Conservation (phyloP, 805 yeast genomes). For the Zygosaccharomyces pseudorouxii region DNA sequence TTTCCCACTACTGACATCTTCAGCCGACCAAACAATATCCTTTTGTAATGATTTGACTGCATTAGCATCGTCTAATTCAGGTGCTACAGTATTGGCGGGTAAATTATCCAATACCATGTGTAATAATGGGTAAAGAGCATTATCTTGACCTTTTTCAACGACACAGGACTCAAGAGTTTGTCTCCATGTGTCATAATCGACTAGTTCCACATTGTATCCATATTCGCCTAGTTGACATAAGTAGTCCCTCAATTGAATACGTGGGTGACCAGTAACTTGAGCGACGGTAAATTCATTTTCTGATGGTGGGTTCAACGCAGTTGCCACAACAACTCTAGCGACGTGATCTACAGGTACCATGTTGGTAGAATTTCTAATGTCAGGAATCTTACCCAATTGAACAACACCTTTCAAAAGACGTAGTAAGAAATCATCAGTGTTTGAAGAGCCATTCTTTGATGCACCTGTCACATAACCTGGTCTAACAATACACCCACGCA, state of each 20-base stretch:
- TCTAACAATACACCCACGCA: constrained; percentile 83
- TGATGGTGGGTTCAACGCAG: constrained; percentile 72
- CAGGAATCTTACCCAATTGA: constrained; percentile 82
- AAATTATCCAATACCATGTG: constrained; percentile 92
- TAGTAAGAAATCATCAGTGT: constrained; percentile 93
- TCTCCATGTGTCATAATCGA: constrained; percentile 78
- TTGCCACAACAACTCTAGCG: constrained; percentile 81
- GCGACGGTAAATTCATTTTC: constrained; percentile 59
- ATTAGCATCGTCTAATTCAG: constrained; percentile 86
- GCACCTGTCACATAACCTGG: constrained; percentile 97
- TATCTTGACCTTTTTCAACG: constrained; percentile 65
- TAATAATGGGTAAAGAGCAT: constrained; percentile 86
- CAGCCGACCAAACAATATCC: constrained; percentile 61
- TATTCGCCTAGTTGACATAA: constrained; percentile 57
- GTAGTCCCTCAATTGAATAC: constrained; percentile 74
- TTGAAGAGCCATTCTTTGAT: constrained; percentile 76
- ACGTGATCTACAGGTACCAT: constrained; percentile 99
- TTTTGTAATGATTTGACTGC: constrained; percentile 62
- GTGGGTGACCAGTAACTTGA: constrained; percentile 97
- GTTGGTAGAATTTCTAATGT: constrained; percentile 80
- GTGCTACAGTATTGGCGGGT: constrained; percentile 89
- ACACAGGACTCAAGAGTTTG: constrained; percentile 70
- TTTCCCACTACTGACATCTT: constrained; percentile 61
- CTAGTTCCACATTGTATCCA: constrained; percentile 64
- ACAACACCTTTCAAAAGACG: constrained; percentile 93